Evolutionary conservation across 2,329 filamentous ascomycete species (phyloP).

Genomic region (Byssoonygena ceratinophila): DNA sequence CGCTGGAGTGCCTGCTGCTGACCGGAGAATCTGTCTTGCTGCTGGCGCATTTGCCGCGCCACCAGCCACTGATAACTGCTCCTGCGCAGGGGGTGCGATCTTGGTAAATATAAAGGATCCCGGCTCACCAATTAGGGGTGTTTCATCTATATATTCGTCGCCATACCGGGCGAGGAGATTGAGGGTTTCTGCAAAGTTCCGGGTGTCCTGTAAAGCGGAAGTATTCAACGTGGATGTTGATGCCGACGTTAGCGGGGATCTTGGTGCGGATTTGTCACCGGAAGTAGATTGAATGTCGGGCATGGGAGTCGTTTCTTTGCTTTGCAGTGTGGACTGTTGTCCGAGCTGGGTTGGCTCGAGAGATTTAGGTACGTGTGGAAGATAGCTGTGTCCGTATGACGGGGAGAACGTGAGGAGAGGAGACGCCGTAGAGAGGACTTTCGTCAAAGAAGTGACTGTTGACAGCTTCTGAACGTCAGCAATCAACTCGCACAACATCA

Average conservation of each 20-base stretch:
- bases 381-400: conserved; percentile 50
- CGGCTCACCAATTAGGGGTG: conserved; percentile 52
- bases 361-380: conserved; percentile 39
- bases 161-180: conserved; percentile 44
- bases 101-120: conserved; percentile 50
- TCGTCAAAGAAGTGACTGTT: conserved; percentile 46
- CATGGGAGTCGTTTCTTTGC: conserved; percentile 41
- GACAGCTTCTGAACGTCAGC: conserved; percentile 36
- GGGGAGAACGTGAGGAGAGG: conserved; percentile 48
- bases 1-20: conserved; percentile 12
- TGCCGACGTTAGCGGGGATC: conserved; percentile 19
- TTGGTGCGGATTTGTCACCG: conserved; percentile 20
- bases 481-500: neutral
- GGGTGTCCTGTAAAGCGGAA: conserved; percentile 26
- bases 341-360: conserved; percentile 27
- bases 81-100: conserved; percentile 12
- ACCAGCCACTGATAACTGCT: neutral
- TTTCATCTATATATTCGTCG: conserved; percentile 55
- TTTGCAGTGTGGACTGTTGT: conserved; percentile 31
- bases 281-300: conserved; percentile 29
- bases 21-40: conserved; percentile 2
- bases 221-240: conserved; percentile 10
- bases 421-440: conserved; percentile 45
- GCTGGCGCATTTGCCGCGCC: neutral
- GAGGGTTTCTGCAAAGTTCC: conserved; percentile 40